Percentiles rank a stretch among this genome's conserved stretches.
phyloP scores from a whole-genome alignment of 2,329 filamentous ascomycete genomes.

The Aspergillus fijiensis region DNA sequence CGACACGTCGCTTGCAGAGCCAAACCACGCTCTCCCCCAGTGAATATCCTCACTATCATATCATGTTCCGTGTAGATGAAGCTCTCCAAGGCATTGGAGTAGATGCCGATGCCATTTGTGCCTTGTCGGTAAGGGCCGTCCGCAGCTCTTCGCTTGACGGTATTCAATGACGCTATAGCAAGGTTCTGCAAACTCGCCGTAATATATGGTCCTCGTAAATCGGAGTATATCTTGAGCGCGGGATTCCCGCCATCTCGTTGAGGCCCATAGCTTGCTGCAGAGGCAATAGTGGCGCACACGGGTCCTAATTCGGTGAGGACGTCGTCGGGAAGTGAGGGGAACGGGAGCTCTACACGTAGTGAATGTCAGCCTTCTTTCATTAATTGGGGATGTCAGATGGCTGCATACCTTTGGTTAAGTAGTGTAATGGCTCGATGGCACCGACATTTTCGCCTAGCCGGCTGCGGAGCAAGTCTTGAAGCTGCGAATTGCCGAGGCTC shows the following conservation, averaged over 20 bases:
- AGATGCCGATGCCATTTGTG: conserved; percentile 87
- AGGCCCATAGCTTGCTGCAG: conserved; percentile 56
- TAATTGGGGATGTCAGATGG: not conserved
- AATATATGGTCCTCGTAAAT: conserved; percentile 85
- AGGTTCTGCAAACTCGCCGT: conserved; percentile 78
- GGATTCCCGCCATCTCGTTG: conserved; percentile 62
- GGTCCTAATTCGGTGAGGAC: conserved; percentile 72
- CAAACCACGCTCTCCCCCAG: conserved; percentile 76
- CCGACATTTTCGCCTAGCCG: conserved; percentile 75
- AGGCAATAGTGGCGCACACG: conserved; percentile 74
- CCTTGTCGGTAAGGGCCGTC: conserved; percentile 84
- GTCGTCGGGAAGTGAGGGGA: conserved; percentile 76
- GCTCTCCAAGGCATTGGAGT: conserved; percentile 81
- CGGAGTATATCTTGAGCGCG: conserved; percentile 79
- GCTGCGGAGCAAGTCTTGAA: conserved; percentile 81
- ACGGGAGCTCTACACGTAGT: conserved; percentile 57
- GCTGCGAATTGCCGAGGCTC: conserved; percentile 73
- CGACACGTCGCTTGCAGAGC: conserved; percentile 79
- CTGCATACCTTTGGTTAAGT: conserved; percentile 75
- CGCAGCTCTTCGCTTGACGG: conserved; percentile 70
- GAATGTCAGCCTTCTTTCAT: conserved; percentile 22
- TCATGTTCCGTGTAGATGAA: conserved; percentile 88
- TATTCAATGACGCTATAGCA: conserved; percentile 80
- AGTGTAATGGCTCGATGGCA: conserved; percentile 85
- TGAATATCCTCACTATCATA: conserved; percentile 83